Percentiles rank a stretch among this genome's conserved stretches.
Evolutionary conservation across 495 filamentous ascomycete genomes (phyloP).

Genomic region (Monascus purpureus): DNA sequence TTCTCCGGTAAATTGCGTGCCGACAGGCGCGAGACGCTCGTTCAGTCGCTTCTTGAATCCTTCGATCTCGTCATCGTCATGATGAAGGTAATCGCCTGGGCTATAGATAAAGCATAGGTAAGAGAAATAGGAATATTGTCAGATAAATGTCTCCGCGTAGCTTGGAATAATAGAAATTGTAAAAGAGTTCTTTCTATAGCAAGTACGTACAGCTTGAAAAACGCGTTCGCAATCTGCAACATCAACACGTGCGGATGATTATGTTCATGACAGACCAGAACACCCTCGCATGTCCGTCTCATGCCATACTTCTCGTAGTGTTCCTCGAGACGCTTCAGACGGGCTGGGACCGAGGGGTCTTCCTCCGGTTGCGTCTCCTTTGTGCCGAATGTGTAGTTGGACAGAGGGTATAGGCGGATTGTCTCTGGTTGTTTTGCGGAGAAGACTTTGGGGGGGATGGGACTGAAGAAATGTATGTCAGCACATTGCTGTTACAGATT

Average conservation of each 20-base stretch:
- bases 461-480: constrained; percentile 27
- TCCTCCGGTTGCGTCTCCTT: constrained; percentile 98
- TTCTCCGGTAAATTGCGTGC: constrained; percentile 73
- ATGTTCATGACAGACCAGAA: constrained; percentile 95
- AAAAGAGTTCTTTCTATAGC: background rate
- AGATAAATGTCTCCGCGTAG: too few relatives aligned
- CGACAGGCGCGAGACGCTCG: constrained; percentile 82
- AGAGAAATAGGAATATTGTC: too few relatives aligned
- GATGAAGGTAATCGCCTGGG: constrained; percentile 88
- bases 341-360: constrained; percentile 85
- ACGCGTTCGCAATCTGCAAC: constrained; percentile 98
- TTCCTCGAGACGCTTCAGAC: constrained; percentile 83
- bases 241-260: constrained; percentile 97
- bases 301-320: constrained; percentile 89
- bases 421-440: constrained; percentile 78
- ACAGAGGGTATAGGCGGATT: constrained; percentile 86
- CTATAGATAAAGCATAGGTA: constrained; percentile 20
- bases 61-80: constrained; percentile 77
- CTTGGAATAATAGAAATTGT: background rate
- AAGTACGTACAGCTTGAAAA: constrained; percentile 75
- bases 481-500: constrained; percentile 1
- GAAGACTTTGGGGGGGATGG: constrained; percentile 69
- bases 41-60: constrained; percentile 89
- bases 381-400: constrained; percentile 96
- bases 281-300: constrained; percentile 91